A percentile compares a stretch with the other conserved stretches of the same genome.
Conservation (phyloP, 768 basidiomycete species). For the Symmetrospora coprosmae region DNA sequence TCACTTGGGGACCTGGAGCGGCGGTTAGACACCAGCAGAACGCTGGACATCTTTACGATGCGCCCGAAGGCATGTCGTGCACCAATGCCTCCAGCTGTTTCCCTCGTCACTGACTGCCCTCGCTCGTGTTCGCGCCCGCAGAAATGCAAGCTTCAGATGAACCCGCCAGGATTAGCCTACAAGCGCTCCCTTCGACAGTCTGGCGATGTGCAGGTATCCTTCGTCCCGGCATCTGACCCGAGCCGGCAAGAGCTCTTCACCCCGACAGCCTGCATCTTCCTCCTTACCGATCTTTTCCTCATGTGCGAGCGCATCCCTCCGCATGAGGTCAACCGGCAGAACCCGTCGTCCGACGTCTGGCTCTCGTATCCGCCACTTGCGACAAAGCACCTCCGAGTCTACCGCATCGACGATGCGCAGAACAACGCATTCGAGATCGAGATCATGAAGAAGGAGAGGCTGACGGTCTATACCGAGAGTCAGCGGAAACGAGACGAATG, state of each 20-base stretch:
- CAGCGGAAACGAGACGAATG: slow-evolving; percentile 50
- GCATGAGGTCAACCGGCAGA: slow-evolving; percentile 43
- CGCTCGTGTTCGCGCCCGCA: slow-evolving; percentile 35
- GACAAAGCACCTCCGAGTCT: slow-evolving; percentile 68
- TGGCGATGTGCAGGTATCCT: slow-evolving; percentile 55
- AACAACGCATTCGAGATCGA: slow-evolving; percentile 60
- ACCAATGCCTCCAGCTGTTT: neutral
- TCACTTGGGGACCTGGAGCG: slow-evolving; percentile 60
- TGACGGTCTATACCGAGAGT: slow-evolving; percentile 54
- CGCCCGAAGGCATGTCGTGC: slow-evolving; percentile 55
- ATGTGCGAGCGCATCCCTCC: slow-evolving; percentile 69
- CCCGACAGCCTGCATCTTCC: slow-evolving; percentile 61
- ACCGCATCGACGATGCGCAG: slow-evolving; percentile 38
- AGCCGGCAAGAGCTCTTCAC: slow-evolving; percentile 62
- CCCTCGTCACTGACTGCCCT: slow-evolving; percentile 1
- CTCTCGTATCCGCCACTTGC: slow-evolving; percentile 87
- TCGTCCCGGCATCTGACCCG: slow-evolving; percentile 53
- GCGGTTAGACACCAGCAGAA: slow-evolving; percentile 58
- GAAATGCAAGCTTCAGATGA: slow-evolving; percentile 82
- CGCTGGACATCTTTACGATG: slow-evolving; percentile 93
- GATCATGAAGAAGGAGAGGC: slow-evolving; percentile 74
- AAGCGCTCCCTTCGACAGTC: slow-evolving; percentile 61
- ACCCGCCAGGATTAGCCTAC: slow-evolving; percentile 62
- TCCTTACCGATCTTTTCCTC: slow-evolving; percentile 84
- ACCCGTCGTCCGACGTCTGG: slow-evolving; percentile 57